Evolutionary conservation across 2,329 filamentous ascomycete species (phyloP).

Genomic region (Trichoderma sp.): DNA sequence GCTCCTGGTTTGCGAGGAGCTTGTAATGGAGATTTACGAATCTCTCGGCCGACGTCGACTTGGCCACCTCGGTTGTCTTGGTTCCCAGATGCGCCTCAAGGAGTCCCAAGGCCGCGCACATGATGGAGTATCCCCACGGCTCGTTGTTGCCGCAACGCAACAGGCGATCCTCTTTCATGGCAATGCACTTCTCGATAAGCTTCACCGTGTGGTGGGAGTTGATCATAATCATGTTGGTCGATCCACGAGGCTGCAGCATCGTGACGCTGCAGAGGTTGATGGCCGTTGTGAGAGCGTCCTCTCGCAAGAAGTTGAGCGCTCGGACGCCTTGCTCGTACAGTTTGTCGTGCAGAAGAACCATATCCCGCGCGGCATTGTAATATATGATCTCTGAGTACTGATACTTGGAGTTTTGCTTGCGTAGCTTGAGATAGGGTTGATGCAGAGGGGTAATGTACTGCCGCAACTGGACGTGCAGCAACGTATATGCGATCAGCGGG

Average conservation of each 20-base stretch:
- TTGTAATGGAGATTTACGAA: slow-evolving; percentile 59
- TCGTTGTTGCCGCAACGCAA: slow-evolving; percentile 62
- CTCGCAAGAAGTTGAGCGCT: slow-evolving; percentile 57
- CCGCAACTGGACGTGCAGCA: slow-evolving; percentile 58
- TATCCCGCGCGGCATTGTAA: slow-evolving; percentile 60
- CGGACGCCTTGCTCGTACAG: slow-evolving; percentile 57
- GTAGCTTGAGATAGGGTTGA: slow-evolving; percentile 58
- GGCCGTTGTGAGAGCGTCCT: slow-evolving; percentile 57
- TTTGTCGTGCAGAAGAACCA: slow-evolving; percentile 60
- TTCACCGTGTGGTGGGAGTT: slow-evolving; percentile 58
- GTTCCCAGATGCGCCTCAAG: slow-evolving; percentile 57
- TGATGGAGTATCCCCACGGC: slow-evolving; percentile 62
- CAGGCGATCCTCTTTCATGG: slow-evolving; percentile 59
- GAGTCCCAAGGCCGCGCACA: slow-evolving; percentile 58
- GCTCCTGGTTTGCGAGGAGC: slow-evolving; percentile 53
- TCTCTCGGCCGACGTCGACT: slow-evolving; percentile 56
- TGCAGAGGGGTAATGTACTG: slow-evolving; percentile 62
- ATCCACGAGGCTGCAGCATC: slow-evolving; percentile 57
- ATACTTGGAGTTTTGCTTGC: slow-evolving; percentile 58
- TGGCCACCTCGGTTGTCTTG: slow-evolving; percentile 55
- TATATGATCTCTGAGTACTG: slow-evolving; percentile 62
- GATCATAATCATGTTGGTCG: slow-evolving; percentile 60
- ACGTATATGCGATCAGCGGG: slow-evolving; percentile 56
- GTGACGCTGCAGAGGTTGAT: slow-evolving; percentile 61
- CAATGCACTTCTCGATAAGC: slow-evolving; percentile 59